Evolutionary conservation across 148 eudicot genomes (phyloP).

Genomic region (Tetragonia tetragonoides): DNA sequence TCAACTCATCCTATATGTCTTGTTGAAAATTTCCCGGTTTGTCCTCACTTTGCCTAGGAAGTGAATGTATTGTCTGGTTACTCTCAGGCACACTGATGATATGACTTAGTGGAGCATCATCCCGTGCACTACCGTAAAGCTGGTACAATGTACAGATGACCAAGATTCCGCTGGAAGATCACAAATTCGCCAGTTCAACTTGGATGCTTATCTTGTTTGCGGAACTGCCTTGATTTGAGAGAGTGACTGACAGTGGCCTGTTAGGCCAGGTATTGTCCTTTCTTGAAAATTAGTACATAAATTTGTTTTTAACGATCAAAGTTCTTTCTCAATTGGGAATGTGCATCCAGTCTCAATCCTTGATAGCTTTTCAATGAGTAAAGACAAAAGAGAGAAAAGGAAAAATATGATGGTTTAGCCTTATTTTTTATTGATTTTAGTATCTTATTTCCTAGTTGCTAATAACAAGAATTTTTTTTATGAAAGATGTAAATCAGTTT

Average conservation of each 20-base stretch:
- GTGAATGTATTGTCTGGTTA: slow-evolving; percentile 25
- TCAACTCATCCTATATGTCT: no score
- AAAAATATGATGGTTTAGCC: slow-evolving; percentile 20
- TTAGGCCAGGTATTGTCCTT: slow-evolving; percentile 18
- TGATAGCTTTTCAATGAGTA: slow-evolving; percentile 19
- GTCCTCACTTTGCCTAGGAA: background rate
- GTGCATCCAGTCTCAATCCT: slow-evolving; percentile 22
- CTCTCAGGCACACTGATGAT: slow-evolving; percentile 18
- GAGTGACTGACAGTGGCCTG: slow-evolving; percentile 27
- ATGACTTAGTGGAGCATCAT: slow-evolving; percentile 26
- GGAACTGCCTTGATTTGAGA: slow-evolving; percentile 17
- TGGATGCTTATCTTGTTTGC: slow-evolving; percentile 31
- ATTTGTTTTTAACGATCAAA: slow-evolving; percentile 16
- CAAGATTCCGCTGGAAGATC: slow-evolving; percentile 21
- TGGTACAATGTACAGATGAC: slow-evolving; percentile 15
- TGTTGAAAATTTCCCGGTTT: no score
- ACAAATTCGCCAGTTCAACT: slow-evolving; percentile 22
- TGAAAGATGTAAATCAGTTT: slow-evolving; percentile 9
- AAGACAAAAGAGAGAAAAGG: slow-evolving; percentile 14
- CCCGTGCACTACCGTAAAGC: slow-evolving; percentile 28
- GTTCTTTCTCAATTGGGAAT: slow-evolving; percentile 15
- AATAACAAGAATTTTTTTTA: background rate
- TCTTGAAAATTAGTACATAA: slow-evolving; percentile 3
- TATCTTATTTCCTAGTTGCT: background rate
- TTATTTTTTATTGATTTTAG: slow-evolving; percentile 10